Conservation (phyloP, 306 rosid genomes). For the Begonia masoniana region DNA sequence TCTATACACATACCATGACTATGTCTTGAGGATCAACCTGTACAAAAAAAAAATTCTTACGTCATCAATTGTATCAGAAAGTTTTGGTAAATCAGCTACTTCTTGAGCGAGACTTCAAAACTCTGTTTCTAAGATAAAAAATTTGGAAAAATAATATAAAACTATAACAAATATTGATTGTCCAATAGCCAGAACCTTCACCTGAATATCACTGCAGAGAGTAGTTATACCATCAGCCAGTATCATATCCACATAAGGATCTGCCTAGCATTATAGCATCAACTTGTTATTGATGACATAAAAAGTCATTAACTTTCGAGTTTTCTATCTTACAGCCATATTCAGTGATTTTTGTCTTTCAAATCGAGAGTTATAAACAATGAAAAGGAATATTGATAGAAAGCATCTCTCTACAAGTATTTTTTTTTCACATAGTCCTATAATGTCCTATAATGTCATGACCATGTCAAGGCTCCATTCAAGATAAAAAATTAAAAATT, state of each 20-base stretch:
- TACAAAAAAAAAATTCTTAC: slow-evolving; percentile 9
- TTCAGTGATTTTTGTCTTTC: too few relatives aligned
- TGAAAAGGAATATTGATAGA: too few relatives aligned
- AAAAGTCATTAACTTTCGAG: too few relatives aligned
- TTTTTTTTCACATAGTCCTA: too few relatives aligned
- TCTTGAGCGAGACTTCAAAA: slow-evolving; percentile 6
- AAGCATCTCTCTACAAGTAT: too few relatives aligned
- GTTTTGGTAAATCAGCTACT: neutral
- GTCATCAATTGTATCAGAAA: neutral
- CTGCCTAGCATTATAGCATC: slow-evolving; percentile 25
- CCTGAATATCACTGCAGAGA: slow-evolving; percentile 94
- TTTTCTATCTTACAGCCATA: too few relatives aligned
- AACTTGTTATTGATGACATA: neutral
- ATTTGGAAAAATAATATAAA: too few relatives aligned
- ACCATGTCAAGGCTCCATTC: too few relatives aligned
- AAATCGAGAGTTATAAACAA: too few relatives aligned
- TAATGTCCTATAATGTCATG: too few relatives aligned
- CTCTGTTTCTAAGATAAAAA: neutral
- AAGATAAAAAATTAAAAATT: too few relatives aligned
- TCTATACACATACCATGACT: slow-evolving; percentile 58
- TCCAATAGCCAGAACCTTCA: slow-evolving; percentile 2
- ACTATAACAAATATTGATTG: too few relatives aligned
- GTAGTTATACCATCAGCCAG: slow-evolving; percentile 83
- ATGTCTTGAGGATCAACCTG: slow-evolving; percentile 99
- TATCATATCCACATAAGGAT: slow-evolving; percentile 73